Evolutionary conservation across 1,139 yeast species (phyloP).

Genomic region (Saccharomyces hybrid): DNA sequence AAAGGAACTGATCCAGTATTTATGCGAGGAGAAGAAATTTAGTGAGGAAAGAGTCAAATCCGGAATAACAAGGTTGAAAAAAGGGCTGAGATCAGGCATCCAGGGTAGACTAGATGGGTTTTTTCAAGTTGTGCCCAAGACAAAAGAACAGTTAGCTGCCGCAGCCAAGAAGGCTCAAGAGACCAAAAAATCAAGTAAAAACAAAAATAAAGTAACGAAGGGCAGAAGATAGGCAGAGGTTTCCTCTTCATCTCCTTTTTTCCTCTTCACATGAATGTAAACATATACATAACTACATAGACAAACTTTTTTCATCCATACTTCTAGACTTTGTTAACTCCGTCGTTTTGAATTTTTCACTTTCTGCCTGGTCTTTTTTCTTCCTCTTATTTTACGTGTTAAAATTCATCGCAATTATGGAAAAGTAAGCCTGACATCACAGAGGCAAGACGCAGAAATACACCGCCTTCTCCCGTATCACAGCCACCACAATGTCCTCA

Average conservation of each 20-base stretch:
- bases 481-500: neutral
- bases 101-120: slow-evolving; percentile 93
- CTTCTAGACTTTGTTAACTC: neutral
- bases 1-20: slow-evolving; percentile 32
- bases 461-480: neutral
- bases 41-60: slow-evolving; percentile 83
- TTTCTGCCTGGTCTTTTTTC: neutral
- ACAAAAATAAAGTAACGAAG: slow-evolving; percentile 26
- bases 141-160: slow-evolving; percentile 36
- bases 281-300: neutral
- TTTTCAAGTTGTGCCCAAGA: slow-evolving; percentile 62
- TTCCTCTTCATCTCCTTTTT: neutral
- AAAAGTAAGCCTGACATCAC: neutral
- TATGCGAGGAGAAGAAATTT: slow-evolving; percentile 53
- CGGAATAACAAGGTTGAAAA: slow-evolving; percentile 79
- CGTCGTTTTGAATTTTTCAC: neutral
- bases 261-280: neutral
- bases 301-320: neutral
- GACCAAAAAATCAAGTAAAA: slow-evolving; percentile 33
- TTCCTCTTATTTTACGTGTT: neutral
- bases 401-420: neutral
- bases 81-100: slow-evolving; percentile 75
- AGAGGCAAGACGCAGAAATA: neutral
- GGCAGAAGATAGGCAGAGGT: slow-evolving; percentile 3
- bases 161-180: slow-evolving; percentile 38